These are phyloP conservation scores for Rubroshorea leprosula DNA, from an alignment of 345 rosid genomes.

Conservation along the genomic window DNA sequence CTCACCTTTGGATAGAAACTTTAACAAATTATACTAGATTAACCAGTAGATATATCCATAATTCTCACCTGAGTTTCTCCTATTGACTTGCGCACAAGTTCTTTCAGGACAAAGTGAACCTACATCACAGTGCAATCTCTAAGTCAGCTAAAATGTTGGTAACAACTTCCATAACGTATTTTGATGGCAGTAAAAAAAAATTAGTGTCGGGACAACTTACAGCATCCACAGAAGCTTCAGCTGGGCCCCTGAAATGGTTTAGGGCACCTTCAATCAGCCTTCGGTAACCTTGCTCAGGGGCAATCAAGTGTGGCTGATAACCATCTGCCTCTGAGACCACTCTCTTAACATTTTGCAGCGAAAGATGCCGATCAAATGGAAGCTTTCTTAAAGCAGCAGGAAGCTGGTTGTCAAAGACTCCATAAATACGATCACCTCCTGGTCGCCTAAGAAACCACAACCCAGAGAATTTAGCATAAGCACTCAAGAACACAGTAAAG, in stretches of 20 bases:
- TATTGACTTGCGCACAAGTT: conserved; percentile 54
- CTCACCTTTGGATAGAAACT: too few relatives aligned
- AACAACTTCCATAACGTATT: not conserved
- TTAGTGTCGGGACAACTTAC: conserved; percentile 28
- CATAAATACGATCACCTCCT: conserved; percentile 56
- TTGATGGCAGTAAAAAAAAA: not conserved
- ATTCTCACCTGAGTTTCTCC: conserved; percentile 51
- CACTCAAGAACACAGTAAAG: not conserved
- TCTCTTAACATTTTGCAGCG: conserved; percentile 53
- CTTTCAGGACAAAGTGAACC: conserved; percentile 60
- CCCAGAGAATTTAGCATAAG: not conserved
- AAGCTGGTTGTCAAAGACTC: conserved; percentile 59
- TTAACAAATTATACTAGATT: too few relatives aligned
- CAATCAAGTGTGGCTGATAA: conserved; percentile 65
- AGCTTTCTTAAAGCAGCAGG: conserved; percentile 63
- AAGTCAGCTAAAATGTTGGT: conserved; percentile 7
- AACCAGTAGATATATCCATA: too few relatives aligned
- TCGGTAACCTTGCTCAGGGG: conserved; percentile 72
- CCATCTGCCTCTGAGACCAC: conserved; percentile 71
- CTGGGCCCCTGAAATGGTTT: conserved; percentile 57
- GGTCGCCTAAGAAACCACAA: conserved; percentile 43
- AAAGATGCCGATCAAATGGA: conserved; percentile 58
- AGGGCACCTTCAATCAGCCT: conserved; percentile 57
- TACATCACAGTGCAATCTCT: conserved; percentile 16
- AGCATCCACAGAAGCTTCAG: conserved; percentile 69